phyloP scores from a whole-genome alignment of 176 grass and related monocot species.

The Zea luxurians region DNA sequence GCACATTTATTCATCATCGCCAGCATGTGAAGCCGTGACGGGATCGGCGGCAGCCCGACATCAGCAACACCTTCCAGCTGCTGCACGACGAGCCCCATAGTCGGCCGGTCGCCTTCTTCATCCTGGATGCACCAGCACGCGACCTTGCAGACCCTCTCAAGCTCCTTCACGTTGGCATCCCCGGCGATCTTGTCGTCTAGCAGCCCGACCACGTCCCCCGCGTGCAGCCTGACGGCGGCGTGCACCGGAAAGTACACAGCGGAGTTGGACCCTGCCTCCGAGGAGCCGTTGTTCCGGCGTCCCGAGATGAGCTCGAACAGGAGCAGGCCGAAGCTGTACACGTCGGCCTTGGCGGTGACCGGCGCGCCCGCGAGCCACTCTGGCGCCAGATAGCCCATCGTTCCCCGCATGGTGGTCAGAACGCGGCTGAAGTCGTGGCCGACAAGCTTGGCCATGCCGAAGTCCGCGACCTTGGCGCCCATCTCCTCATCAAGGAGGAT shows the following conservation, averaged over 20 bases:
- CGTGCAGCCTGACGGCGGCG: constrained; percentile 36
- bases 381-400: constrained; percentile 59
- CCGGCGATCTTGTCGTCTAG: constrained; percentile 47
- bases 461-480: constrained; percentile 45
- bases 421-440: constrained; percentile 53
- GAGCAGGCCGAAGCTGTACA: constrained; percentile 57
- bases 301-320: constrained; percentile 57
- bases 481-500: constrained; percentile 46
- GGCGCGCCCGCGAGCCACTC: constrained; percentile 54
- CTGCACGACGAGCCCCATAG: constrained; percentile 58
- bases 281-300: constrained; percentile 39
- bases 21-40: constrained; percentile 44
- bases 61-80: constrained; percentile 54
- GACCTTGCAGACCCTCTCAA: constrained; percentile 49
- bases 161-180: constrained; percentile 40
- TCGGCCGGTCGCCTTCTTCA: constrained; percentile 42
- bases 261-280: not conserved
- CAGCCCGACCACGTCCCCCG: constrained; percentile 45
- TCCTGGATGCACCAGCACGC: constrained; percentile 62
- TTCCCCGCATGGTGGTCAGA: constrained; percentile 61
- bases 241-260: constrained; percentile 50
- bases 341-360: constrained; percentile 57
- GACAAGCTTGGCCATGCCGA: constrained; percentile 57
- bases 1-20: constrained; percentile 17
- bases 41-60: constrained; percentile 40